Conservation (phyloP, 2,329 filamentous ascomycete genomes). For the Monilinia laxa region DNA sequence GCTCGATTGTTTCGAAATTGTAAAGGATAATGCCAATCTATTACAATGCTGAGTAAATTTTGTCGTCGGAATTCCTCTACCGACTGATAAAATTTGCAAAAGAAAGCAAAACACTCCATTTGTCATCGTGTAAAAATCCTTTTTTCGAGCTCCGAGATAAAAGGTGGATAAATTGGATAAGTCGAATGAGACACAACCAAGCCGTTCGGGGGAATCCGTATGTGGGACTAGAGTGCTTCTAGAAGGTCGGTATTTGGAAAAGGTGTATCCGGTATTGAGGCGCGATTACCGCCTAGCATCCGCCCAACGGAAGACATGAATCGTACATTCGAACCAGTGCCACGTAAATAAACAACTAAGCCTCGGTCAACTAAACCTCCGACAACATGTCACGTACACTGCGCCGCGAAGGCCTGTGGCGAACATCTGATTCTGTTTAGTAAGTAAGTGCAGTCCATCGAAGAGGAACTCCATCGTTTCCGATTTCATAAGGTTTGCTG, state of each 20-base stretch:
- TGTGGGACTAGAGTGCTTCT: constrained; percentile 17
- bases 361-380: not conserved
- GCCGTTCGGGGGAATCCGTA: not conserved
- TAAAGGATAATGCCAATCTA: not conserved
- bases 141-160: constrained; percentile 13
- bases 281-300: constrained; percentile 8
- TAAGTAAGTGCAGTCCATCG: constrained; percentile 52
- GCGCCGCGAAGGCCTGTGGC: not conserved
- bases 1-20: not conserved
- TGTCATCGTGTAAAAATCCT: constrained; percentile 20
- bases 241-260: constrained; percentile 17
- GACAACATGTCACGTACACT: not conserved
- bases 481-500: constrained; percentile 55
- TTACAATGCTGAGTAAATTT: not conserved
- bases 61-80: constrained; percentile 17
- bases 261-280: constrained; percentile 9
- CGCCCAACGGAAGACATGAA: constrained; percentile 9
- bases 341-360: constrained; percentile 1
- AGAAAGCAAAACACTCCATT: constrained; percentile 4
- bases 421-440: constrained; percentile 19
- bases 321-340: not conserved
- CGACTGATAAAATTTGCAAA: constrained; percentile 11
- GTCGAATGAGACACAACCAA: not conserved
- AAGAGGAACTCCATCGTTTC: constrained; percentile 57
- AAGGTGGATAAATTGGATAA: constrained; percentile 13